Percentiles rank a stretch among this genome's conserved stretches.
phyloP scores from a whole-genome alignment of 805 yeast genomes.

The Komagataella phaffii region DNA sequence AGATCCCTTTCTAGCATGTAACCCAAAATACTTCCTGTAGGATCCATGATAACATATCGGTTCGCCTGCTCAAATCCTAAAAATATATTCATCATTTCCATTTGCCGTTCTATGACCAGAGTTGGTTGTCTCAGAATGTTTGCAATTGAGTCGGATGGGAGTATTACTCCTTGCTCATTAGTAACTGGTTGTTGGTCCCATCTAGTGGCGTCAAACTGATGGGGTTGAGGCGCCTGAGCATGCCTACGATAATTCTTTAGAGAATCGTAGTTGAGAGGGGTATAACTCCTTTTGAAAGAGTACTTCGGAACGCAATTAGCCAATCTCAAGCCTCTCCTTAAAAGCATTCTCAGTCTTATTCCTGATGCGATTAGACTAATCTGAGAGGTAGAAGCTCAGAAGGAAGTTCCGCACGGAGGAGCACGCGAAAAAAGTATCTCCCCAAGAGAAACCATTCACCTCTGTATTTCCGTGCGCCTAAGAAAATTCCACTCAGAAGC shows the following conservation, averaged over 20 bases:
- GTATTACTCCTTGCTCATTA: slow-evolving; percentile 27
- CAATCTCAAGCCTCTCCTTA: background rate
- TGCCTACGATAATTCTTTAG: background rate
- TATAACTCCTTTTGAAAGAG: background rate
- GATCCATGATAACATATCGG: slow-evolving; percentile 58
- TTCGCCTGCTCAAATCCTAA: slow-evolving; percentile 91
- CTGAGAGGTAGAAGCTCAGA: background rate
- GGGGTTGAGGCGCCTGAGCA: background rate
- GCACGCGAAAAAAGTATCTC: background rate
- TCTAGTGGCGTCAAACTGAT: background rate
- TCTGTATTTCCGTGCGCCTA: background rate
- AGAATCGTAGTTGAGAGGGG: background rate
- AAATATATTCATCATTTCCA: slow-evolving; percentile 79
- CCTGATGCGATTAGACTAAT: background rate
- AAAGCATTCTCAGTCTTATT: background rate
- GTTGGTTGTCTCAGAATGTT: slow-evolving; percentile 66
- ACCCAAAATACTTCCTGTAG: slow-evolving; percentile 64
- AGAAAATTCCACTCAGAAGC: background rate
- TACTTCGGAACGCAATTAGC: background rate
- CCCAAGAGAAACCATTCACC: no score
- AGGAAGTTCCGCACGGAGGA: background rate
- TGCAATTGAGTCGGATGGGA: slow-evolving; percentile 44
- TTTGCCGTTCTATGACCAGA: slow-evolving; percentile 72
- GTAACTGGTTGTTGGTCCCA: background rate
- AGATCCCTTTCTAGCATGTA: slow-evolving; percentile 72